Evolutionary conservation across 257 asterid species (phyloP).

Genomic region (Nicotiana attenuata): DNA sequence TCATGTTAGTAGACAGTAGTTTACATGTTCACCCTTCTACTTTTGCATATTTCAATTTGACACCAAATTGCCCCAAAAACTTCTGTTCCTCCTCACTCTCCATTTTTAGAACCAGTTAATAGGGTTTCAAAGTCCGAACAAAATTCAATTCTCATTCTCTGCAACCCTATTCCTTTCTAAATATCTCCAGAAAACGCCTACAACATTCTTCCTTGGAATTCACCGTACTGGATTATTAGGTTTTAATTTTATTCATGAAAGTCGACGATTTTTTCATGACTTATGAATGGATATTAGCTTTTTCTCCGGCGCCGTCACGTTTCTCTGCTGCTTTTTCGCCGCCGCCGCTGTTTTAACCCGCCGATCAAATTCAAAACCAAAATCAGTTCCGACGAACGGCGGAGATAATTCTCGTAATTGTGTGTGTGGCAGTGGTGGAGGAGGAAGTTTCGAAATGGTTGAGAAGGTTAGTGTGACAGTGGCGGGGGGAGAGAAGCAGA

Average conservation of each 20-base stretch:
- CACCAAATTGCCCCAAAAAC: neutral
- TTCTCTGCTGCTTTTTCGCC: constrained; percentile 42
- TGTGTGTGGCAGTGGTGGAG: constrained; percentile 10
- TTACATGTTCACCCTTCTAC: neutral
- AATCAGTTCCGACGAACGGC: constrained; percentile 23
- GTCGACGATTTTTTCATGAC: constrained; percentile 36
- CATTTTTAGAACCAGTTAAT: neutral
- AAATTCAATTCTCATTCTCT: no score
- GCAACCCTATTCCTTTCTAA: neutral
- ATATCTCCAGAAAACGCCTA: neutral
- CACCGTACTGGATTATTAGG: neutral
- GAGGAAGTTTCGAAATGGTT: constrained; percentile 5
- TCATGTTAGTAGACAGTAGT: neutral
- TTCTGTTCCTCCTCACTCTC: neutral
- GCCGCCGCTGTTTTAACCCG: constrained; percentile 26
- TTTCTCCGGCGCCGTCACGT: constrained; percentile 33
- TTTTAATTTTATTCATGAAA: constrained; percentile 33
- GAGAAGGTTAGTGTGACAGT: constrained; percentile 30
- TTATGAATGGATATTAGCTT: constrained; percentile 55
- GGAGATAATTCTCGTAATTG: neutral
- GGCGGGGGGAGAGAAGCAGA: constrained; percentile 53
- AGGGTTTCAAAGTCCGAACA: neutral
- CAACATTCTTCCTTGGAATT: neutral
- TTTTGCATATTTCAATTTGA: neutral
- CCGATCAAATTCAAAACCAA: constrained; percentile 19